phyloP scores from a whole-genome alignment of 1,284 basidiomycete genomes.

The Laetiporus sulphureus region DNA sequence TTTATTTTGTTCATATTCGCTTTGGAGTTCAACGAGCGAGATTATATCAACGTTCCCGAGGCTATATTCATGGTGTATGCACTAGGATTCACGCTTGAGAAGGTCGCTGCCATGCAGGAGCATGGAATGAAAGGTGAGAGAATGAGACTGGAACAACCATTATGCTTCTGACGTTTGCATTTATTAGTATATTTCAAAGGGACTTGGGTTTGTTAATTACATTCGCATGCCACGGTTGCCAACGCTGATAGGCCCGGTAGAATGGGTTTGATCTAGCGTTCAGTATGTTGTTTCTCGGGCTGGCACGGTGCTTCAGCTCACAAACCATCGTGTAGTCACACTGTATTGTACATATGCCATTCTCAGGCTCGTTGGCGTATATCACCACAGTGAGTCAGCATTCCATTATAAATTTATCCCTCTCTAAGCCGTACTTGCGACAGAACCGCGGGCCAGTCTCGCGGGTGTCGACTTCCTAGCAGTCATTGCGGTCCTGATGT shows the following conservation, averaged over 20 bases:
- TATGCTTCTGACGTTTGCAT: too few relatives aligned
- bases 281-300: conserved; percentile 37
- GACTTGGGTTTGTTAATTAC: conserved; percentile 73
- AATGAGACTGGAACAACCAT: too few relatives aligned
- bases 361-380: conserved; percentile 69
- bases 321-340: conserved; percentile 43
- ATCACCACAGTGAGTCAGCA: conserved; percentile 42
- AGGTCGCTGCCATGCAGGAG: conserved; percentile 90
- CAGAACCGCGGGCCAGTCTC: conserved; percentile 55
- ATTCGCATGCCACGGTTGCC: background rate
- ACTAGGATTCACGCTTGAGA: conserved; percentile 86
- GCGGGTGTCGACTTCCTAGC: conserved; percentile 70
- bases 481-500: conserved; percentile 79
- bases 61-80: conserved; percentile 78
- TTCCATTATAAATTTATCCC: background rate
- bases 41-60: conserved; percentile 61
- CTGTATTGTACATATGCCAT: conserved; percentile 71
- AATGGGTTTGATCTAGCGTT: conserved; percentile 91
- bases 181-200: conserved; percentile 70
- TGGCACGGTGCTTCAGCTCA: background rate
- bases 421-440: background rate
- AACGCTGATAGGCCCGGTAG: conserved; percentile 28
- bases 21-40: conserved; percentile 64
- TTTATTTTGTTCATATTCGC: conserved; percentile 82
- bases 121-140: conserved; percentile 75